Conservation (phyloP, 176 grass and related monocot genomes). For the Puya raimondii region DNA sequence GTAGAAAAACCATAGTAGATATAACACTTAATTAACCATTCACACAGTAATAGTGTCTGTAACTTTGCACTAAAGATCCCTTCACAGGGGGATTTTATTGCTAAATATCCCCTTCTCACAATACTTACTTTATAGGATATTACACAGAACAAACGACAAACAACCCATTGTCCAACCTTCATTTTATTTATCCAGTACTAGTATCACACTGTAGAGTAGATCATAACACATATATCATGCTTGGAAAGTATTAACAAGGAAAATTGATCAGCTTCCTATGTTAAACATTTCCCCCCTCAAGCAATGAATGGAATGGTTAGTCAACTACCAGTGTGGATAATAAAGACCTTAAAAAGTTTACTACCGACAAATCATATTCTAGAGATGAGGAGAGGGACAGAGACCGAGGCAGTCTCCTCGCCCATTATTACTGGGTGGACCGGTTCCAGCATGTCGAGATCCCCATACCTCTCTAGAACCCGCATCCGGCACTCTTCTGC, state of each 20-base stretch:
- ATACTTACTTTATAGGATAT: too few relatives aligned
- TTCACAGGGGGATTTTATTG: too few relatives aligned
- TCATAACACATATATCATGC: slow-evolving; percentile 41
- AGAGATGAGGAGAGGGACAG: slow-evolving; percentile 82
- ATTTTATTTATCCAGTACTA: too few relatives aligned
- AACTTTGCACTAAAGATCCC: too few relatives aligned
- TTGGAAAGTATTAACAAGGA: slow-evolving; percentile 14
- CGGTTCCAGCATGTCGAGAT: slow-evolving; percentile 59
- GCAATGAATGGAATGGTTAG: slow-evolving; percentile 46
- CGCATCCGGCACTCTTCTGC: slow-evolving; percentile 88
- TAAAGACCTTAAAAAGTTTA: slow-evolving; percentile 5
- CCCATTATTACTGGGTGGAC: slow-evolving; percentile 52
- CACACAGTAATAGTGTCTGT: too few relatives aligned
- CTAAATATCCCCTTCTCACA: too few relatives aligned
- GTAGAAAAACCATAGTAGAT: too few relatives aligned
- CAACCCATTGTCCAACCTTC: too few relatives aligned
- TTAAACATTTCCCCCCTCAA: slow-evolving; percentile 12
- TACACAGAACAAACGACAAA: too few relatives aligned
- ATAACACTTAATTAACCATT: too few relatives aligned
- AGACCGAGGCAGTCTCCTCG: slow-evolving; percentile 54
- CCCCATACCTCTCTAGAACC: slow-evolving; percentile 77
- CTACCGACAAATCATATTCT: slow-evolving; percentile 36
- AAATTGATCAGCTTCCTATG: slow-evolving; percentile 9
- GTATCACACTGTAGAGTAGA: slow-evolving; percentile 7
- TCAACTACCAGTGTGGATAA: slow-evolving; percentile 11